Evolutionary conservation across 1,139 yeast genomes (phyloP).

Genomic region (Protomyces macrosporus): DNA sequence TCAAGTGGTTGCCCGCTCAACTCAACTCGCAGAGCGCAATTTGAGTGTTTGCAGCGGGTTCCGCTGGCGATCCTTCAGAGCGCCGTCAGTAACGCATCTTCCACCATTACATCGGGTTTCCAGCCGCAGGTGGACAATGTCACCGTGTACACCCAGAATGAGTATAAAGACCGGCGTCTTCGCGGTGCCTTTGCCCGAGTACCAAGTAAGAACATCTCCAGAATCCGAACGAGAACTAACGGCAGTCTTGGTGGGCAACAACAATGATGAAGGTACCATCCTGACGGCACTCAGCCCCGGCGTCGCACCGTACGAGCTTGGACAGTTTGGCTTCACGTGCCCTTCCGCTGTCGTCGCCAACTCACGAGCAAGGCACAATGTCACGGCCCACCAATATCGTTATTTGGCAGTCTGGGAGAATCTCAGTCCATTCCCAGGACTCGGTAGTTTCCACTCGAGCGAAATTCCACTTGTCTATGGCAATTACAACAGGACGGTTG

Average conservation of each 20-base stretch:
- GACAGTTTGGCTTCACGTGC: slow-evolving; percentile 3
- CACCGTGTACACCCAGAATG: slow-evolving; percentile 4
- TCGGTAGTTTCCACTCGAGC: neutral
- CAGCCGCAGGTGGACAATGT: slow-evolving; percentile 8
- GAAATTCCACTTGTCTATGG: slow-evolving; percentile 10
- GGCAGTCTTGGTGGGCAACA: slow-evolving; percentile 14
- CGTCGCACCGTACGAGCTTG: neutral
- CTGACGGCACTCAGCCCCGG: slow-evolving; percentile 10
- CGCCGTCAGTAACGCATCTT: slow-evolving; percentile 8
- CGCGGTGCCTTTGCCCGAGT: slow-evolving; percentile 10
- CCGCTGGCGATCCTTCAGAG: slow-evolving; percentile 3
- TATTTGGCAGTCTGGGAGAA: neutral
- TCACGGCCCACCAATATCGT: slow-evolving; percentile 6
- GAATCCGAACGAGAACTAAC: neutral
- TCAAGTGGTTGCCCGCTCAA: slow-evolving; percentile 17
- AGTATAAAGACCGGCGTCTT: neutral
- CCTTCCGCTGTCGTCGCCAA: neutral
- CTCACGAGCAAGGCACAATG: neutral
- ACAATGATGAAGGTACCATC: slow-evolving; percentile 19
- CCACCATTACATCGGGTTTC: neutral
- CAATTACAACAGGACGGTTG: neutral
- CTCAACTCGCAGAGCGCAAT: slow-evolving; percentile 1
- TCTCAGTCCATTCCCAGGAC: neutral
- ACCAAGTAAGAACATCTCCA: neutral
- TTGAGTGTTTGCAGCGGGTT: slow-evolving; percentile 8